Evolutionary conservation across 495 filamentous ascomycete genomes (phyloP).

Genomic region (Lichina pygmaea): DNA sequence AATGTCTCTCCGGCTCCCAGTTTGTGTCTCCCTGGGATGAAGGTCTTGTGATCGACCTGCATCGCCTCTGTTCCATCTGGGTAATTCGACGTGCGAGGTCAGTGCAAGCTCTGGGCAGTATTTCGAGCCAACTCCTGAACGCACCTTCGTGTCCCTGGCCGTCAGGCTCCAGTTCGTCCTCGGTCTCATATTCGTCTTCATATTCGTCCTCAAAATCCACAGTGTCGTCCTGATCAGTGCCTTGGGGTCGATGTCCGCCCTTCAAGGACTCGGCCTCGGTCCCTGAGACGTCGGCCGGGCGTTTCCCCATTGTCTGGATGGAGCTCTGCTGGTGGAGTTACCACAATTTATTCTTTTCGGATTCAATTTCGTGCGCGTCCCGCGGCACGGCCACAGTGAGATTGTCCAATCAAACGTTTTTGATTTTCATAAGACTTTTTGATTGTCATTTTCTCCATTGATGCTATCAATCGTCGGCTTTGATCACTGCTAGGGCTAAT

Average conservation of each 20-base stretch:
- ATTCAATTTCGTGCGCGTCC: no score
- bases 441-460: no score
- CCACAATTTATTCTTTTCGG: no score
- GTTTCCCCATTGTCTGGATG: conserved; percentile 13
- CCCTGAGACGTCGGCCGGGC: conserved; percentile 13
- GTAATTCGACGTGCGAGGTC: no score
- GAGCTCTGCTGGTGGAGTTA: no score
- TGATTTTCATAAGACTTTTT: no score
- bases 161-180: conserved; percentile 89
- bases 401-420: no score
- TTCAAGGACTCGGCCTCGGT: conserved; percentile 16
- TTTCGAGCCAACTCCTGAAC: conserved; percentile 6
- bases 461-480: no score
- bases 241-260: conserved; percentile 13
- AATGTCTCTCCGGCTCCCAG: conserved; percentile 73
- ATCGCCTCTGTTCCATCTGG: conserved; percentile 29
- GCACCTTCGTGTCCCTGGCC: conserved; percentile 37
- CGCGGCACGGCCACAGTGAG: no score
- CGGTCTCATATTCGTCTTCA: conserved; percentile 90
- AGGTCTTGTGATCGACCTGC: conserved; percentile 78
- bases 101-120: background rate
- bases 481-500: no score
- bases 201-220: conserved; percentile 90
- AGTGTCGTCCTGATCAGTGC: conserved; percentile 23
- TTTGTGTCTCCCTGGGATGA: conserved; percentile 75